These are phyloP conservation scores for Aureococcus anophagefferens DNA, from an alignment of 108 stramenopile genomes.

Conservation along the genomic window DNA sequence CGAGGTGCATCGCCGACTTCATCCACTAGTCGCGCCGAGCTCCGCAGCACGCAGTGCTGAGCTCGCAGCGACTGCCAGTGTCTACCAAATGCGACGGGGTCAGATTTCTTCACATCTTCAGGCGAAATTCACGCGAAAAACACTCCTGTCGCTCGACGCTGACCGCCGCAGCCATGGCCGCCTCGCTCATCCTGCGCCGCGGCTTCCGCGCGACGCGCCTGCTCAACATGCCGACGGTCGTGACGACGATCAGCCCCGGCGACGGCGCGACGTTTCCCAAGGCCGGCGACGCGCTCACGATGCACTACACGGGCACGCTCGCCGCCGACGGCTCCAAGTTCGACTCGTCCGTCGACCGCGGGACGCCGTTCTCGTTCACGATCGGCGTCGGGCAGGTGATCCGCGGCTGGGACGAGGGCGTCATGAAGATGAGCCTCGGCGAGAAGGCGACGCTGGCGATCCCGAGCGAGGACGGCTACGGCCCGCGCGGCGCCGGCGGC, in stretches of 20 bases:
- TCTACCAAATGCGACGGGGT: too few relatives aligned
- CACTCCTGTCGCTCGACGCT: too few relatives aligned
- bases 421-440: slow-evolving; percentile 51
- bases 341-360: slow-evolving; percentile 58
- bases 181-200: too few relatives aligned
- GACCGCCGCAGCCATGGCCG: too few relatives aligned
- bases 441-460: slow-evolving; percentile 67
- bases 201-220: too few relatives aligned
- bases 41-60: too few relatives aligned
- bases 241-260: background rate
- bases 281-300: background rate
- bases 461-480: slow-evolving; percentile 72
- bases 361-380: slow-evolving; percentile 60
- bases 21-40: too few relatives aligned
- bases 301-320: slow-evolving; percentile 30
- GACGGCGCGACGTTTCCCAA: slow-evolving; percentile 2
- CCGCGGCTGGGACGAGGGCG: slow-evolving; percentile 48
- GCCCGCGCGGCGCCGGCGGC: slow-evolving; percentile 61
- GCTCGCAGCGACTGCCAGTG: too few relatives aligned
- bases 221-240: too few relatives aligned
- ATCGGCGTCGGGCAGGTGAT: slow-evolving; percentile 61
- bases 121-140: too few relatives aligned
- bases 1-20: too few relatives aligned
- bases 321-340: slow-evolving; percentile 58
- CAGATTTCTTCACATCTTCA: too few relatives aligned